These are phyloP conservation scores for Colletotrichum sp. DNA, from an alignment of 2,329 filamentous ascomycete genomes.

Conservation along the genomic window DNA sequence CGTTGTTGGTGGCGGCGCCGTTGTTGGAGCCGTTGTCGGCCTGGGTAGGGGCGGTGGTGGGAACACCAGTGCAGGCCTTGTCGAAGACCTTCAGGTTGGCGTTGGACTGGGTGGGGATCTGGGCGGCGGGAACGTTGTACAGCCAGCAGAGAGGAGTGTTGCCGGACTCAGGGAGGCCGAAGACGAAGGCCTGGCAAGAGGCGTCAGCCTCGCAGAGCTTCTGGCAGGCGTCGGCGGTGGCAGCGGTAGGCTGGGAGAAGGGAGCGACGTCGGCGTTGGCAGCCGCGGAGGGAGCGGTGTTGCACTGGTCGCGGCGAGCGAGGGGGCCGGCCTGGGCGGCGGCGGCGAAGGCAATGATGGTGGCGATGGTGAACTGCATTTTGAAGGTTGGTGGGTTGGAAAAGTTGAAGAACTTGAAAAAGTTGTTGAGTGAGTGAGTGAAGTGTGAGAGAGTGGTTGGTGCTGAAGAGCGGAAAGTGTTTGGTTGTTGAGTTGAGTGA, in stretches of 20 bases:
- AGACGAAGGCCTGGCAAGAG: neutral
- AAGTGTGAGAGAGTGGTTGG: neutral
- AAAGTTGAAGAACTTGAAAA: neutral
- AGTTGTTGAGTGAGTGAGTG: neutral
- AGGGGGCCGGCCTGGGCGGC: neutral
- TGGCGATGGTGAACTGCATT: neutral
- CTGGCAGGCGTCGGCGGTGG: neutral
- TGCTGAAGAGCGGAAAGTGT: neutral
- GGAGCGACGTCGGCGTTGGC: neutral
- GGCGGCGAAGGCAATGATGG: neutral
- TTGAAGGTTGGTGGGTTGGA: neutral
- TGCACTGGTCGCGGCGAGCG: neutral
- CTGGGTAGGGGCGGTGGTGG: neutral
- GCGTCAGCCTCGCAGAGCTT: neutral
- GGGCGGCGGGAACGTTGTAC: neutral
- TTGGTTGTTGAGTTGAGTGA: neutral
- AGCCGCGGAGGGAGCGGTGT: neutral
- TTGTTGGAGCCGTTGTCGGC: neutral
- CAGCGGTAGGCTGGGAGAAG: neutral
- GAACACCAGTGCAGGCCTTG: neutral
- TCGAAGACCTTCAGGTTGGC: neutral
- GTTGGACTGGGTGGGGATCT: neutral
- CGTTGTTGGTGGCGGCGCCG: neutral
- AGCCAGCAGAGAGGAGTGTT: neutral
- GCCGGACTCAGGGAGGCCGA: neutral